Evolutionary conservation across 176 grass and related monocot genomes (phyloP).

Genomic region (Cymbopogon citratus): DNA sequence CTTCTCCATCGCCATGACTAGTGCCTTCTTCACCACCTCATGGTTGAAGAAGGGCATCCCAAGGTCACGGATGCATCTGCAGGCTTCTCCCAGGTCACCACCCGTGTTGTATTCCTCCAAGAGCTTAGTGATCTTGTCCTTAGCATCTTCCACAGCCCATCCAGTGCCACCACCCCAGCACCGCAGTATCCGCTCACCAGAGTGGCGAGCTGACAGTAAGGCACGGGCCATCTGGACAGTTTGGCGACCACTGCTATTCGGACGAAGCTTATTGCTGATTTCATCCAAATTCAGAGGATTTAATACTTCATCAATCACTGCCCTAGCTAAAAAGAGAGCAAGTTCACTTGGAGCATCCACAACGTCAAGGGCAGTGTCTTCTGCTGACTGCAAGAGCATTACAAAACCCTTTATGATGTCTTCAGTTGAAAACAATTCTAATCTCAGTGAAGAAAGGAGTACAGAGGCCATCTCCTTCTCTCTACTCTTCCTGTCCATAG

Average conservation of each 20-base stretch:
- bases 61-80: slow-evolving; percentile 73
- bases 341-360: slow-evolving; percentile 82
- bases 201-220: slow-evolving; percentile 62
- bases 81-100: slow-evolving; percentile 63
- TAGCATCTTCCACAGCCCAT: slow-evolving; percentile 82
- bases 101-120: slow-evolving; percentile 71
- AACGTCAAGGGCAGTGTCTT: slow-evolving; percentile 71
- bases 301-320: slow-evolving; percentile 76
- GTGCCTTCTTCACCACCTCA: slow-evolving; percentile 82
- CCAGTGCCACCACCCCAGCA: slow-evolving; percentile 86
- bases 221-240: slow-evolving; percentile 57
- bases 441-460: slow-evolving; percentile 70
- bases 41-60: slow-evolving; percentile 93
- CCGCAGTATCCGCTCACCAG: slow-evolving; percentile 73
- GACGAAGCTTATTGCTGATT: slow-evolving; percentile 53
- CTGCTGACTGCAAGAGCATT: slow-evolving; percentile 73
- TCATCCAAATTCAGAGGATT: slow-evolving; percentile 69
- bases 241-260: slow-evolving; percentile 49
- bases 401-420: slow-evolving; percentile 78
- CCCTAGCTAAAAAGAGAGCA: slow-evolving; percentile 76
- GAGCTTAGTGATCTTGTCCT: slow-evolving; percentile 80
- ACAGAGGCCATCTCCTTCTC: slow-evolving; percentile 88
- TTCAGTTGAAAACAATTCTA: slow-evolving; percentile 70
- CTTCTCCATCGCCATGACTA: slow-evolving; percentile 81
- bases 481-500: slow-evolving; percentile 79